Base-by-base conservation (phyloP, 768 basidiomycete genomes). In the Auricularia auricula-judae region DNA sequence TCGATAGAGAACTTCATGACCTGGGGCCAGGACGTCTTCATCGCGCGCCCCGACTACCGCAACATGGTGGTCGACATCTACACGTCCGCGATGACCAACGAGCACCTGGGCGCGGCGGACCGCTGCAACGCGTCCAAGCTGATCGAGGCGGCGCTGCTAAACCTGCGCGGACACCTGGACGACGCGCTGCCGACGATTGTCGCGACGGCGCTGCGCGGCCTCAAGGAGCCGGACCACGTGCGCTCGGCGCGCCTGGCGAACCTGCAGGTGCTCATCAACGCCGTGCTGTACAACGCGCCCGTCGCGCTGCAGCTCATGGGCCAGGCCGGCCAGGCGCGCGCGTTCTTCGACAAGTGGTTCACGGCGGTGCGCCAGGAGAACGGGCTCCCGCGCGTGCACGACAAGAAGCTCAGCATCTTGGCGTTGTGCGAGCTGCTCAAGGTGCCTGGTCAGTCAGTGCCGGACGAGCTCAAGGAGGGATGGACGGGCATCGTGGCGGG, bases 341-440 rank as follows among this genome's bases (percentile, higher is more conserved):
- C 74, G n/a, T 92, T 95, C 80, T 93, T 95, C 71, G 84, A 91
- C 71, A 81, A 78, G 67, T 95, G 92, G 92, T 93, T 94, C 72
- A 81, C 75, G 11, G 84, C 84, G 11, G 88, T 93, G 74, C 85
- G 85, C 65, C 71, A 67, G 43, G 77, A 80, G 16, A 23, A 39
- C 47, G 75, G 76, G 61, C 80, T 93, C 42, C 89, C 91, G 12
- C 84, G 92, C 21, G 91, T 96, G 54, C 92, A 96, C 71, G 92
- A 95, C 76, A 93, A 93, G 82, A 92, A 88, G 74, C 77, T 95
- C 65, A 84, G 83, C 68, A 84, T 94, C 64, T 72, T 90, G 65
- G 85, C 92, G 10, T 73, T 95, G 64, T 89, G 86, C 67, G 84
- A 86, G 56, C 75, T 94, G 65, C 77, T 96, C 71, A 90, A 93